Evolutionary conservation across 352 stramenopile genomes (phyloP).

Genomic region (Blastocystis sp.): DNA sequence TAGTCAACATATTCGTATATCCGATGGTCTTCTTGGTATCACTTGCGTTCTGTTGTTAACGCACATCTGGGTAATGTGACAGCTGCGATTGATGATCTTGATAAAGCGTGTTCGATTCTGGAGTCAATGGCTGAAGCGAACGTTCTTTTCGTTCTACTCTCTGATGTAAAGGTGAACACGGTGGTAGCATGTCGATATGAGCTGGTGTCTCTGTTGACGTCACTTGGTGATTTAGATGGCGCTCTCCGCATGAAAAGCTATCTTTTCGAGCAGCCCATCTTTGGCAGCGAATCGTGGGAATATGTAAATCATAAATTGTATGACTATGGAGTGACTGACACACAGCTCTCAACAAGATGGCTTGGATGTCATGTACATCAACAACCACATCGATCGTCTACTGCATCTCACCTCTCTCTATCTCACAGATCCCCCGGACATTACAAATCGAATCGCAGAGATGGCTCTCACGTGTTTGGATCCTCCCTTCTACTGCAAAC

Average conservation of each 20-base stretch:
- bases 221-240: background rate
- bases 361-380: background rate
- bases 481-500: background rate
- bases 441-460: background rate
- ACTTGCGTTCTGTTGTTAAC: background rate
- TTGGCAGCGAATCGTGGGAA: constrained; percentile 39
- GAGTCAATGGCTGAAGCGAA: constrained; percentile 23
- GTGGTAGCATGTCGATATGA: constrained; percentile 36
- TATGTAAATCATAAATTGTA: constrained; percentile 25
- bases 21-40: constrained; percentile 56
- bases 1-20: constrained; percentile 22
- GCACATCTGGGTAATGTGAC: background rate
- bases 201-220: background rate
- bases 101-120: constrained; percentile 1
- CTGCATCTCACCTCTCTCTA: constrained; percentile 20
- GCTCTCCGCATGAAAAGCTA: constrained; percentile 6
- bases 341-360: background rate
- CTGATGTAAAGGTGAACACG: constrained; percentile 9
- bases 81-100: background rate
- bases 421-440: background rate
- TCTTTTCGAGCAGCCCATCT: constrained; percentile 33
- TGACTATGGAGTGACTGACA: too few relatives aligned
- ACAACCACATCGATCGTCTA: background rate
- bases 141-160: background rate
- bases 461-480: background rate